phyloP scores from a whole-genome alignment of 192 early-diverging fungal species.

The Dimargaris cristalligena region DNA sequence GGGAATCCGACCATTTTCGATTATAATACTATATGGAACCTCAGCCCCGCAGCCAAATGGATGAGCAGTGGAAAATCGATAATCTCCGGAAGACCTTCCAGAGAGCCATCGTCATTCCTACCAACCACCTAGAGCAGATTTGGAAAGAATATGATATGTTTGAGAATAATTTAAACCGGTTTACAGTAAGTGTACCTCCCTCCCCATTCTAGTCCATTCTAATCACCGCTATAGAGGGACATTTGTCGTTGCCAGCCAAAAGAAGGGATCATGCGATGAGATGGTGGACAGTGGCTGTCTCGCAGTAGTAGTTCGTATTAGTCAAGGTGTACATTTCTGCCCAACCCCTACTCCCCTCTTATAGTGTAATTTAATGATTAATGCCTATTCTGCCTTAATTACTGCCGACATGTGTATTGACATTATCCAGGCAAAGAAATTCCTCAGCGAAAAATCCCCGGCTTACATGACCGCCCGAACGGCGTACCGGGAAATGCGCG shows the following conservation, averaged over 20 bases:
- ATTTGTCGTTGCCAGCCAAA: too few species aligned
- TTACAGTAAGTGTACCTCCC: slow-evolving; percentile 54
- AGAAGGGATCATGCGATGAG: too few species aligned
- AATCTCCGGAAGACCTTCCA: slow-evolving; percentile 68
- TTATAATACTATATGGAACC: slow-evolving; percentile 13
- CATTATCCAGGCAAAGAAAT: slow-evolving; percentile 63
- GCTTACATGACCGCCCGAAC: slow-evolving; percentile 90
- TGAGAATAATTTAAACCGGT: slow-evolving; percentile 69
- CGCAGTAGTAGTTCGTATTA: too few species aligned
- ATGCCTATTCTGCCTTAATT: background rate
- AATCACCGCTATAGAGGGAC: too few species aligned
- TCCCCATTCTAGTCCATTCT: too few species aligned
- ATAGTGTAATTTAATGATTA: too few species aligned
- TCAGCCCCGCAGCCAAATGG: slow-evolving; percentile 33
- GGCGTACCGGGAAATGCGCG: slow-evolving; percentile 60
- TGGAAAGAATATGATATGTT: slow-evolving; percentile 94
- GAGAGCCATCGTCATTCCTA: slow-evolving; percentile 68
- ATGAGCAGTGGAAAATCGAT: slow-evolving; percentile 84
- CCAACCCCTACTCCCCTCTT: too few species aligned
- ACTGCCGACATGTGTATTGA: background rate
- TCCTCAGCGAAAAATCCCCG: slow-evolving; percentile 65
- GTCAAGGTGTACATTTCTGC: too few species aligned
- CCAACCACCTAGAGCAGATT: slow-evolving; percentile 74
- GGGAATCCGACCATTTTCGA: too few species aligned
- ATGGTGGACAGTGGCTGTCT: too few species aligned